A percentile compares a stretch with the other conserved stretches of the same genome.
Evolutionary conservation across 306 rosid genomes (phyloP).

Genomic region (Luffa aegyptiaca): DNA sequence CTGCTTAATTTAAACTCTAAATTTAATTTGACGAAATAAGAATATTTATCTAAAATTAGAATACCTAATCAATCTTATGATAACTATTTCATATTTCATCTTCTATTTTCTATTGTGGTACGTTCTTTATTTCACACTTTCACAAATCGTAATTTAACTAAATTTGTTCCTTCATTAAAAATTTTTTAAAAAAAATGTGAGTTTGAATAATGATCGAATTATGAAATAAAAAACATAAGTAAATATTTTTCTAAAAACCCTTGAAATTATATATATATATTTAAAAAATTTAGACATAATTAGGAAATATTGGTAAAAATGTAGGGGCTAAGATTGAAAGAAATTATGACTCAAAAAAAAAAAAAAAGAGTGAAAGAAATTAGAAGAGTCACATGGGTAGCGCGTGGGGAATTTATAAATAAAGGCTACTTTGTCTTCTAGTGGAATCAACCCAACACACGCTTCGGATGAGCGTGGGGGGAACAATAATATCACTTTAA

Average conservation of each 20-base stretch:
- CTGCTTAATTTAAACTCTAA: neutral
- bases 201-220: neutral
- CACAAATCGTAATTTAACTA: too few relatives aligned
- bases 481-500: neutral
- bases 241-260: neutral
- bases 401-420: neutral
- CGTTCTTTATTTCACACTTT: neutral
- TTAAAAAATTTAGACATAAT: too few relatives aligned
- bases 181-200: too few relatives aligned
- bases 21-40: neutral
- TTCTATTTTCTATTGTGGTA: neutral
- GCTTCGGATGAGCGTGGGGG: slow-evolving; percentile 6
- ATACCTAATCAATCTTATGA: neutral
- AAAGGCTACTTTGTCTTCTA: slow-evolving; percentile 4
- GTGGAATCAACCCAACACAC: slow-evolving; percentile 4
- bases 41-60: too few relatives aligned
- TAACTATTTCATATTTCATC: neutral
- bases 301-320: neutral
- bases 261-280: too few relatives aligned
- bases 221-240: neutral
- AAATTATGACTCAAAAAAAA: too few relatives aligned
- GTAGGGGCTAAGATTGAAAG: neutral
- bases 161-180: too few relatives aligned
- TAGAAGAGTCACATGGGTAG: neutral
- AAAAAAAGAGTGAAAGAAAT: neutral